Evolutionary conservation across 2,329 filamentous ascomycete genomes (phyloP), one percentile per base, ranked within the genome.

Genomic region (Didymella sp.): DNA sequence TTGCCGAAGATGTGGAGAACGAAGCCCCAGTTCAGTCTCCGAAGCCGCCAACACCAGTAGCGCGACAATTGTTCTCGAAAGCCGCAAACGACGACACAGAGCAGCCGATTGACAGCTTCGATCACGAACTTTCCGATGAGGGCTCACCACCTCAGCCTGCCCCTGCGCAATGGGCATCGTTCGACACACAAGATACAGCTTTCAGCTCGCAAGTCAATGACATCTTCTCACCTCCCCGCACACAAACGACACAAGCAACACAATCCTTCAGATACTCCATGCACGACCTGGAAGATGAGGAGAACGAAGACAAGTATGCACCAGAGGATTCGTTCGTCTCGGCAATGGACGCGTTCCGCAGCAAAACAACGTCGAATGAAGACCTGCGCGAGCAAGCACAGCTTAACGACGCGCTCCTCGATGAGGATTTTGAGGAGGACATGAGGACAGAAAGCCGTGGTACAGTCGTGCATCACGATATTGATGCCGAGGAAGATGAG

Each of bases 1-100:
- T 87, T 46, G 83, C 86, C 25, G 81, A 84, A 66, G 86, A 89
- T 73, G 4, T 74, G 9, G 75, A 79, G 66, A 77, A 67, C 63
- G 51, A 66, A 17, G 54, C 63, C 5, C 63, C 64, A 8, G 37
- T 58, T 8, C 63, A 61, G 21, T 73, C 73, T 9, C 70, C 72
- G 6, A 54, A 51, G 8, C 55, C 61, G n/a, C 65, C 64, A 15
- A 69, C 72, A 25, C 70, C 72, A 17, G 61, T 68, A 12, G 64
- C 66, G 31, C 68, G 64, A 25, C 67, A 70, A 42, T 62, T 75
- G 9, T 73, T 73, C 49, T 56, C 68, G 17, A 69, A 67, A 51
- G 42, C 60, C 11, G 37, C 67, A n/a, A 61, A 63, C 56, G 65
- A 64, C 25, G 67, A 64, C 72, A 72, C 70, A 38, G 73, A 73